Conservation (phyloP, 192 early-diverging fungal genomes). For the Entomortierella beljakovae region DNA sequence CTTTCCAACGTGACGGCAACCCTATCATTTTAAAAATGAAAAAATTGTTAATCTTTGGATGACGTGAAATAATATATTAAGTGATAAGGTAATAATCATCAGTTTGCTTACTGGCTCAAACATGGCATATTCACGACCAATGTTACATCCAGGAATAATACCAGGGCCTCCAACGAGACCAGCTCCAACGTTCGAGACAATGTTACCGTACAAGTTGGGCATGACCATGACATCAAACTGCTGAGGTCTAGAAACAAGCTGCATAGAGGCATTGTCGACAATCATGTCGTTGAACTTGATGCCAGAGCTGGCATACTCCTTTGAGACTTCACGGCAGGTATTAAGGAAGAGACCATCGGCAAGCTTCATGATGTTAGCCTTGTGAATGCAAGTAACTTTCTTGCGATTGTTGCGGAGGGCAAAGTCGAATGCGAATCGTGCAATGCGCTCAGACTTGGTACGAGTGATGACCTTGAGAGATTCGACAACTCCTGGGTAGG, state of each 20-base stretch:
- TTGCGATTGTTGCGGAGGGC: slow-evolving; percentile 96
- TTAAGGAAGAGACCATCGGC: slow-evolving; percentile 98
- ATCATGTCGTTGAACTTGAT: slow-evolving; percentile 99
- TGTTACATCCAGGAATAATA: slow-evolving; percentile 96
- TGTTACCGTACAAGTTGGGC: slow-evolving; percentile 99
- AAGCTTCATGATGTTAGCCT: slow-evolving; percentile 99
- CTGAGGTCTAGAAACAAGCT: slow-evolving; percentile 94
- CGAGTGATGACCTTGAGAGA: slow-evolving; percentile 97
- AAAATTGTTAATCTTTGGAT: background rate
- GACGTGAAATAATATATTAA: background rate
- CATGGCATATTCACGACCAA: slow-evolving; percentile 95
- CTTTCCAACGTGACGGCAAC: slow-evolving; percentile 97
- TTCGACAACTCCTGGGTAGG: slow-evolving; percentile 97
- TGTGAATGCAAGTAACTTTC: slow-evolving; percentile 98
- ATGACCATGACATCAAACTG: slow-evolving; percentile 99
- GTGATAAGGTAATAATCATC: background rate
- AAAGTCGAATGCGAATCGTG: slow-evolving; percentile 98
- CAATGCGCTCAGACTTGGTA: slow-evolving; percentile 98
- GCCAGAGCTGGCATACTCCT: slow-evolving; percentile 87
- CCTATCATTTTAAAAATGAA: slow-evolving; percentile 48
- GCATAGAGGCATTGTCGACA: slow-evolving; percentile 99
- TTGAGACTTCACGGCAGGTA: slow-evolving; percentile 92
- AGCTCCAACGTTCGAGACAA: slow-evolving; percentile 97
- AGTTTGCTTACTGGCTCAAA: slow-evolving; percentile 84
- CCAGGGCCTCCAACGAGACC: slow-evolving; percentile 95